A percentile compares a stretch with the other conserved stretches of the same genome.
Conservation (phyloP, 345 rosid species). For the Brassica incana region DNA sequence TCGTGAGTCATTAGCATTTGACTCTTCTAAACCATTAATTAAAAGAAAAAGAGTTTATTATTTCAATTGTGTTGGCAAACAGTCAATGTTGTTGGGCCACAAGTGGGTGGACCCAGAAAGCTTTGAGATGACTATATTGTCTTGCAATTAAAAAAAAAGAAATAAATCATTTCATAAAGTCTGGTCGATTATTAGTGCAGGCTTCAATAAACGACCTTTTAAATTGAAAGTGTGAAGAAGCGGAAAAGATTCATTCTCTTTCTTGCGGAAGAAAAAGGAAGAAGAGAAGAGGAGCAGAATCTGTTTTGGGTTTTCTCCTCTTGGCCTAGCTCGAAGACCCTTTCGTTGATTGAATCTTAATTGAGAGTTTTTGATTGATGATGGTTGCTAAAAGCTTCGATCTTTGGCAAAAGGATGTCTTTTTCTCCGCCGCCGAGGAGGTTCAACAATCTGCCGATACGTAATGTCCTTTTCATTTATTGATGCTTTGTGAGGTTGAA, state of each 20-base stretch:
- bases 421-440: constrained; percentile 94
- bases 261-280: constrained; percentile 8
- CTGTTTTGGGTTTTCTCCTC: background rate
- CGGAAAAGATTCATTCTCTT: constrained; percentile 27
- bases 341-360: background rate
- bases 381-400: constrained; percentile 83
- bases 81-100: background rate
- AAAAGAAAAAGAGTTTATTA: background rate
- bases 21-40: background rate
- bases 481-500: constrained; percentile 1
- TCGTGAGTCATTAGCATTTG: background rate
- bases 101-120: background rate
- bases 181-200: background rate
- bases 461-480: constrained; percentile 43
- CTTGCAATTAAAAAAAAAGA: background rate
- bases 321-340: background rate
- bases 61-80: background rate
- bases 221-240: background rate
- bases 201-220: background rate
- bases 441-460: constrained; percentile 86
- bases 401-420: constrained; percentile 80
- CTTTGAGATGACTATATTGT: background rate
- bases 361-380: constrained; percentile 41
- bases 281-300: constrained; percentile 16
- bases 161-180: background rate